These are phyloP conservation scores for Ceratocystiopsis sp. DNA, from an alignment of 2,329 filamentous ascomycete species.

Conservation along the genomic window DNA sequence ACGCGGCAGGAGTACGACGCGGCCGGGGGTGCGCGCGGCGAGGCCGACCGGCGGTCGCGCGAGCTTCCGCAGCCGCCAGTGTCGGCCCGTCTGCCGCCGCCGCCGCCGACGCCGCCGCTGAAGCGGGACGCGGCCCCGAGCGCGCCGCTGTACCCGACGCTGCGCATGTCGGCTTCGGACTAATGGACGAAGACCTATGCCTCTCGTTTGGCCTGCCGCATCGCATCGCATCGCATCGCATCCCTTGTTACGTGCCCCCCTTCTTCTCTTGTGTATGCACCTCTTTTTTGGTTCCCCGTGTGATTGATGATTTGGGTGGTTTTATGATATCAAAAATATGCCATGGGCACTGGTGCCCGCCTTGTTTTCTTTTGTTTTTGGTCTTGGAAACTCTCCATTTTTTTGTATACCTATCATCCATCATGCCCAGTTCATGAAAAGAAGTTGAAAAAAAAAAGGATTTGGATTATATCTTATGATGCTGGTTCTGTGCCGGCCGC, in stretches of 20 bases:
- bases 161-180: slow-evolving; percentile 4
- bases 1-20: slow-evolving; percentile 36
- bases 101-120: background rate
- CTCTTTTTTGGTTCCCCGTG: too few relatives aligned
- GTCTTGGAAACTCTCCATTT: background rate
- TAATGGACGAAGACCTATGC: background rate
- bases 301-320: too few relatives aligned
- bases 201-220: background rate
- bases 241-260: too few relatives aligned
- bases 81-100: slow-evolving; percentile 9
- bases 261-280: too few relatives aligned
- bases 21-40: background rate
- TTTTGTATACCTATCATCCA: background rate
- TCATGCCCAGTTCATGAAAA: background rate
- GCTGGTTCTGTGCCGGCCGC: slow-evolving; percentile 5
- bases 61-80: slow-evolving; percentile 16
- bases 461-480: background rate
- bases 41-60: background rate
- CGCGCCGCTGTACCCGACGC: slow-evolving; percentile 8
- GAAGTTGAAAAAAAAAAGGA: background rate
- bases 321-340: too few relatives aligned
- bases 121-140: slow-evolving; percentile 4
- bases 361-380: background rate
- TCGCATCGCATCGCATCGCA: background rate
- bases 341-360: too few relatives aligned